Percentiles rank a stretch among this genome's conserved stretches.
Conservation (phyloP, 768 basidiomycete species). For the Pleurotus tuber-regium region DNA sequence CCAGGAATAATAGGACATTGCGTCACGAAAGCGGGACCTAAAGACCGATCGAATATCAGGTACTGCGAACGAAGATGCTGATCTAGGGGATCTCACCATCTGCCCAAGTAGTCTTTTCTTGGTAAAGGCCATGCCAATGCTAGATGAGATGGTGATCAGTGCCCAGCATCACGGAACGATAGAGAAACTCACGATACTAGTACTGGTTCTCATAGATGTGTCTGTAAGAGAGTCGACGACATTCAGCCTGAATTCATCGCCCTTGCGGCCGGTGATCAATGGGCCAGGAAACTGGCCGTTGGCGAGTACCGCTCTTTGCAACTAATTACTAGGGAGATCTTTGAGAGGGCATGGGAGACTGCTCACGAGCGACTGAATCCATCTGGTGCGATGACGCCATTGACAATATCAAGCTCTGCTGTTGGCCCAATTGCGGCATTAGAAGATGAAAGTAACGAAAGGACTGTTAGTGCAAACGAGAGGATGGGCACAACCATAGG, state of each 20-base stretch:
- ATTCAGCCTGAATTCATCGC: slow-evolving; percentile 21
- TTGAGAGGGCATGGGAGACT: background rate
- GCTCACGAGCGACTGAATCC: slow-evolving; percentile 12
- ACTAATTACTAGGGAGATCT: background rate
- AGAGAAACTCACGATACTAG: slow-evolving; percentile 31
- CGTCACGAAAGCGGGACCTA: slow-evolving; percentile 18
- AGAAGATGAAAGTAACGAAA: slow-evolving; percentile 4
- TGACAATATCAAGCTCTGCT: slow-evolving; percentile 9
- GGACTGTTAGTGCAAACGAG: slow-evolving; percentile 9
- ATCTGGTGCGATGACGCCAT: slow-evolving; percentile 10
- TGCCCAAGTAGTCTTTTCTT: slow-evolving; percentile 28
- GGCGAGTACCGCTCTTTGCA: slow-evolving; percentile 40
- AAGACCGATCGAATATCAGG: background rate
- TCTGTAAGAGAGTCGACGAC: slow-evolving; percentile 5
- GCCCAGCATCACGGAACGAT: background rate
- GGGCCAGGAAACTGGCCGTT: slow-evolving; percentile 34
- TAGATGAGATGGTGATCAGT: slow-evolving; percentile 10
- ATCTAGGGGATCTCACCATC: slow-evolving; percentile 26
- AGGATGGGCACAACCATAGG: slow-evolving; percentile 8
- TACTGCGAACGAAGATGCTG: background rate
- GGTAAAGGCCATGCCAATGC: slow-evolving; percentile 36
- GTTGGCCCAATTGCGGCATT: slow-evolving; percentile 11
- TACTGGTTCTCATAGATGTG: slow-evolving; percentile 1
- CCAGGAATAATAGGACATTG: slow-evolving; percentile 33
- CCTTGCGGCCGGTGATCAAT: slow-evolving; percentile 35